Evolutionary conservation across 805 yeast genomes (phyloP).

Genomic region (Kuraishia floccosa): DNA sequence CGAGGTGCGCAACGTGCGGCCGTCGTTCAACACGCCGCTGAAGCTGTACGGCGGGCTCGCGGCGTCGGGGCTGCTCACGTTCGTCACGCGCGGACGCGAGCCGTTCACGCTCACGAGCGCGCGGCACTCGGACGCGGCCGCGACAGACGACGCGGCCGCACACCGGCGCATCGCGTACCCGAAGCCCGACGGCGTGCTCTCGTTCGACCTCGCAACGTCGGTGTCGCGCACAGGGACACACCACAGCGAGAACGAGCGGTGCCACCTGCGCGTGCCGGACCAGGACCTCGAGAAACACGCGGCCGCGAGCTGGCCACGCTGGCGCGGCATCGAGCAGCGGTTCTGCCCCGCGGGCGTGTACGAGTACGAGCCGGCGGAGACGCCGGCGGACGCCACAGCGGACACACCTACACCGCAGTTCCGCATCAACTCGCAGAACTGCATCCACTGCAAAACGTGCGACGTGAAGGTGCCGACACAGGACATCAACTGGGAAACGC

Average conservation of each 20-base stretch:
- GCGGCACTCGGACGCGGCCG: constrained; percentile 55
- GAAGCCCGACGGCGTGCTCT: constrained; percentile 87
- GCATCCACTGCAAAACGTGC: constrained; percentile 97
- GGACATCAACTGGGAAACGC: constrained; percentile 93
- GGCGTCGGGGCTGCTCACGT: constrained; percentile 76
- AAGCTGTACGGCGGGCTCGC: constrained; percentile 75
- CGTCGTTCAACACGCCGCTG: constrained; percentile 72
- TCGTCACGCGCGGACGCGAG: constrained; percentile 65
- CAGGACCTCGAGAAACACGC: constrained; percentile 63
- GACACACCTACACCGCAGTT: too few relatives aligned
- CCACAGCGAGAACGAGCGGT: constrained; percentile 89
- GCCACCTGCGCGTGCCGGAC: constrained; percentile 65
- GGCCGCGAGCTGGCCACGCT: constrained; percentile 56
- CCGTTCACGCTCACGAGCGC: constrained; percentile 79
- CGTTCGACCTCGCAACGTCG: constrained; percentile 89
- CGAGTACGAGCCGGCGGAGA: constrained; percentile 69
- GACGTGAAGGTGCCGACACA: constrained; percentile 95
- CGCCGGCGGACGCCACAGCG: constrained; percentile 47
- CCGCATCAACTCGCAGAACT: constrained; percentile 92
- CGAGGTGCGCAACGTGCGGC: constrained; percentile 84
- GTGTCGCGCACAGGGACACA: constrained; percentile 94
- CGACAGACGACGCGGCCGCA: constrained; percentile 57
- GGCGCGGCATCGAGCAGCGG: constrained; percentile 77
- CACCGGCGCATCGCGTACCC: constrained; percentile 76
- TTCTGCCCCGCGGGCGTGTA: constrained; percentile 99